Evolutionary conservation across 306 rosid species (phyloP).

Genomic region (Notholithocarpus densiflorus): DNA sequence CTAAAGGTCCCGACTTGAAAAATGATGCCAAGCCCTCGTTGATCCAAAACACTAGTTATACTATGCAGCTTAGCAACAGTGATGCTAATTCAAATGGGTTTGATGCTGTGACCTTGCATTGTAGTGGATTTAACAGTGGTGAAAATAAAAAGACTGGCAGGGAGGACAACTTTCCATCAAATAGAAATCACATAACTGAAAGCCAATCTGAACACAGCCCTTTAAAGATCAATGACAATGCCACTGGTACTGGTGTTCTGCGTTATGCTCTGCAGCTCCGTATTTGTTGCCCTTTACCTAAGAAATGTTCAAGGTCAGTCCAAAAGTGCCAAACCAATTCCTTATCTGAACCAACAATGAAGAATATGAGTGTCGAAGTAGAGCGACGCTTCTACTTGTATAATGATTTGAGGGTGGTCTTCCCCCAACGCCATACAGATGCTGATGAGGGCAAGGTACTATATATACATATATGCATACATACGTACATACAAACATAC

Average conservation of each 20-base stretch:
- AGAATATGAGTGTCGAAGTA: constrained; percentile 25
- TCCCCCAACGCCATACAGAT: constrained; percentile 89
- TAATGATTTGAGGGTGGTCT: constrained; percentile 75
- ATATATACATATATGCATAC: background rate
- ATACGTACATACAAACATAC: too few species aligned
- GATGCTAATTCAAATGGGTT: constrained; percentile 4
- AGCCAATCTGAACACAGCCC: constrained; percentile 27
- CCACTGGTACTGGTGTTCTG: constrained; percentile 35
- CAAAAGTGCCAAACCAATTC: constrained; percentile 47
- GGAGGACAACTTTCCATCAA: constrained; percentile 22
- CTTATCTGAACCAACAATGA: constrained; percentile 32
- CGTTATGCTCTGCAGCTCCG: constrained; percentile 80
- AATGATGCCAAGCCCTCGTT: constrained; percentile 24
- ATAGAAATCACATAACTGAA: constrained; percentile 10
- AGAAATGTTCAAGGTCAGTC: constrained; percentile 49
- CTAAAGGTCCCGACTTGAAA: constrained; percentile 23
- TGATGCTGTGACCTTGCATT: background rate
- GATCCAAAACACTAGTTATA: constrained; percentile 17
- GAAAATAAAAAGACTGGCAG: constrained; percentile 17
- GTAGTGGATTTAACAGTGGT: background rate
- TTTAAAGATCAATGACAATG: constrained; percentile 28
- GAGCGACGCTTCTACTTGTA: constrained; percentile 78
- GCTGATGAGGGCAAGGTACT: constrained; percentile 84
- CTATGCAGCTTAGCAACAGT: background rate
- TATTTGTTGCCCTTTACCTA: constrained; percentile 53